Base-by-base conservation (phyloP, 768 basidiomycete genomes). In the Pleurotus citrinopileatus region DNA sequence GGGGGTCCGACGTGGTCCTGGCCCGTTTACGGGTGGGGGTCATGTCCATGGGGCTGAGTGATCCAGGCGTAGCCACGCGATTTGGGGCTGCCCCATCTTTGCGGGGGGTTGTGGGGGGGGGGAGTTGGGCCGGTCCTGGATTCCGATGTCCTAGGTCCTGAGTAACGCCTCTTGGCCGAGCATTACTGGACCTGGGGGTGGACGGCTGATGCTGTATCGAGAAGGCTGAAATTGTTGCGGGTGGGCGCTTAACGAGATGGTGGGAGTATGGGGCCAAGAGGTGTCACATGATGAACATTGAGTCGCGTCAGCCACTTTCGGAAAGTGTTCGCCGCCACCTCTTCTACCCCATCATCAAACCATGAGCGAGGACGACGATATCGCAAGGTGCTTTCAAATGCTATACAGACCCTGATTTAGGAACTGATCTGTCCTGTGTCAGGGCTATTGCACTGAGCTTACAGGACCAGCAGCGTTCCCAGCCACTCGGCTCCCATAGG, bases 391-490 rank as follows among this genome's bases (percentile, higher is more conserved):
- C 37, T 52, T 53, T 46, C 2, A 2, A 4, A 27, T n/a, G 23
- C n/a, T 13, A n/a, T 4, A 25, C 38, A n/a, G 6, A 9, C 40
- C 17, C 15, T 27, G 19, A 28, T 9, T 5, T 37, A 20, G 23
- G 8, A 13, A 37, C 26, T 36, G 8, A 15, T 10, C 43, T 29
- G 54, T 57, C n/a, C n/a, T n/a, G n/a, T n/a, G n/a, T n/a, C n/a
- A 84, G 81, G 64, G 80, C 79, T 7, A 77, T 82, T 43, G 73
- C 75, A 27, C 59, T 81, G 52, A 83, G 81, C 60, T 61, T 83
- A 13, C 65, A 75, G 61, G 75, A 50, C 20, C 26, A 47, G 76
- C 1, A 54, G 68, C 3, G 55, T 42, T n/a, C n/a, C n/a, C 44
- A n/a, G 17, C 17, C 12, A 40, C 38, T 19, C 12, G 19, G 38